Evolutionary conservation across 1,284 basidiomycete genomes (phyloP).

Genomic region (Malassezia cuniculi): DNA sequence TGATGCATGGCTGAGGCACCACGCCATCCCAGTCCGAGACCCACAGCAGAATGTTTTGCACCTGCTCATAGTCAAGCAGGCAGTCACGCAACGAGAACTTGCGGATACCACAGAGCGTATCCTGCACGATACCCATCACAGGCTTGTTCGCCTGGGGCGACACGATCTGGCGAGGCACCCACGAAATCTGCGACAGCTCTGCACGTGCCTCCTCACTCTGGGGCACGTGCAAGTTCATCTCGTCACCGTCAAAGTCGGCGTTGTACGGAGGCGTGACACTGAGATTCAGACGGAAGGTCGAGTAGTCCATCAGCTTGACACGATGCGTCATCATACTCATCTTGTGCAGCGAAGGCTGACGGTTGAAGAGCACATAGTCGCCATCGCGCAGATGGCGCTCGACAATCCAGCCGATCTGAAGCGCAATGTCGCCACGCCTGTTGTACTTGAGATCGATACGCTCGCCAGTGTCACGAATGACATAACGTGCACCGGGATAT

Average conservation of each 20-base stretch:
- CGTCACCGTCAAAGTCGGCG: slow-evolving; percentile 81
- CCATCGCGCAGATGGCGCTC: slow-evolving; percentile 95
- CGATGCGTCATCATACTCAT: slow-evolving; percentile 99
- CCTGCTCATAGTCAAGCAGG: slow-evolving; percentile 41
- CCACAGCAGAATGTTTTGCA: slow-evolving; percentile 96
- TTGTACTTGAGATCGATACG: slow-evolving; percentile 86
- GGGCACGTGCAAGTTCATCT: slow-evolving; percentile 93
- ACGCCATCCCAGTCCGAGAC: slow-evolving; percentile 91
- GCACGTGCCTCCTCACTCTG: slow-evolving; percentile 98
- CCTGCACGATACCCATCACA: slow-evolving; percentile 99
- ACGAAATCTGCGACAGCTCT: slow-evolving; percentile 91
- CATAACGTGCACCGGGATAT: slow-evolving; percentile 93
- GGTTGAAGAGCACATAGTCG: slow-evolving; percentile 84
- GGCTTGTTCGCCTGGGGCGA: slow-evolving; percentile 99
- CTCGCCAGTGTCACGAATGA: slow-evolving; percentile 93
- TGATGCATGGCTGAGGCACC: slow-evolving; percentile 79
- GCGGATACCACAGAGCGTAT: slow-evolving; percentile 91
- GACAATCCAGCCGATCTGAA: slow-evolving; percentile 98
- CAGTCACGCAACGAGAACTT: slow-evolving; percentile 87
- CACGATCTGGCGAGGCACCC: slow-evolving; percentile 98
- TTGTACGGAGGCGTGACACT: slow-evolving; percentile 55
- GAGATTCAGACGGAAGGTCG: slow-evolving; percentile 93
- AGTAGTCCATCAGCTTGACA: slow-evolving; percentile 94
- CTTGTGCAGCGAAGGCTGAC: slow-evolving; percentile 94
- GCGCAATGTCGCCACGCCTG: slow-evolving; percentile 76